Conservation (phyloP, 345 rosid species). For the Excoecaria agallocha region DNA sequence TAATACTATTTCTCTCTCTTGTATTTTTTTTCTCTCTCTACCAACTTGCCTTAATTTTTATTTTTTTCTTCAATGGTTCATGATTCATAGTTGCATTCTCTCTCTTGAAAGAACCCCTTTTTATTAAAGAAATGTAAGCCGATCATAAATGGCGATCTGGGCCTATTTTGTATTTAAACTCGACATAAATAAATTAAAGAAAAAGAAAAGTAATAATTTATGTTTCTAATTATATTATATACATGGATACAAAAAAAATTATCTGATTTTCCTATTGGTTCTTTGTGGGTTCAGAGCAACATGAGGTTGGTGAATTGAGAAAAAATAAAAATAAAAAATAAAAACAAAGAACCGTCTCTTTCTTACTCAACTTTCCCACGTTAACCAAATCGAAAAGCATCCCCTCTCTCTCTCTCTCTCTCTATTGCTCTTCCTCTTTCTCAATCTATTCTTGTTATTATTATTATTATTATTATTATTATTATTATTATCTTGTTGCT, state of each 20-base stretch:
- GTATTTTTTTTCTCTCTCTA: slow-evolving; percentile 39
- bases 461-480: too few relatives aligned
- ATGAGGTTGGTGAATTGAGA: not conserved
- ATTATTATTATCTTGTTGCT: not conserved
- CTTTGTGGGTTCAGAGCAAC: slow-evolving; percentile 18
- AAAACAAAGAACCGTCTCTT: slow-evolving; percentile 45
- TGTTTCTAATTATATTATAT: not conserved
- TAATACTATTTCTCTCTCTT: slow-evolving; percentile 17
- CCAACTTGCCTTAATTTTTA: slow-evolving; percentile 38
- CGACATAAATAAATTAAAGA: not conserved
- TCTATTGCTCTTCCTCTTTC: too few relatives aligned
- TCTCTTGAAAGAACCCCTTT: not conserved
- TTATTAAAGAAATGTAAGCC: not conserved
- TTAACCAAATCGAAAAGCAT: slow-evolving; percentile 78
- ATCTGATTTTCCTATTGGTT: slow-evolving; percentile 5
- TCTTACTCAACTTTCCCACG: slow-evolving; percentile 54
- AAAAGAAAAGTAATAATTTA: not conserved
- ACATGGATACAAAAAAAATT: not conserved
- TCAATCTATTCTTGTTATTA: too few relatives aligned
- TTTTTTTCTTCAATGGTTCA: slow-evolving; percentile 10
- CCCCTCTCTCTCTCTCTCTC: not conserved
- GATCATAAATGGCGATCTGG: not conserved
- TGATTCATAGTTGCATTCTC: slow-evolving; percentile 3
- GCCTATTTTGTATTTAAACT: not conserved
- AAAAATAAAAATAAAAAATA: not conserved